Evolutionary conservation across 2,329 filamentous ascomycete species (phyloP).

Genomic region (Bipolaris gigantea): DNA sequence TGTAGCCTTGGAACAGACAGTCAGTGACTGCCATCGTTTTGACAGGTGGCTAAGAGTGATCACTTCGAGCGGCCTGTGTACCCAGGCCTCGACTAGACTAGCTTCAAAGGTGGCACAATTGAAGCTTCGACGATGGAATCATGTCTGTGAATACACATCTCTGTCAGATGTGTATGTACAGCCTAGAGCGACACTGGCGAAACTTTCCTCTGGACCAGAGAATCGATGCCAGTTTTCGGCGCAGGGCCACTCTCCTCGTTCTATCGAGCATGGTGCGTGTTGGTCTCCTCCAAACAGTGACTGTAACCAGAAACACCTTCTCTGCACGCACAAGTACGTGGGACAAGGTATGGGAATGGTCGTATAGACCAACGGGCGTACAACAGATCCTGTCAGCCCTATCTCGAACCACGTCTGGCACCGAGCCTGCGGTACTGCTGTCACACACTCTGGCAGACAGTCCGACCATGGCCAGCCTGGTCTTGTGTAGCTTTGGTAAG

Average conservation of each 20-base stretch:
- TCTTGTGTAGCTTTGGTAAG: neutral
- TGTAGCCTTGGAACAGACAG: neutral
- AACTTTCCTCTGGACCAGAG: neutral
- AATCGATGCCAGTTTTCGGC: too few species aligned
- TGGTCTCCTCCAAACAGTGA: neutral
- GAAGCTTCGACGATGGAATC: neutral
- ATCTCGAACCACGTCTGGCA: neutral
- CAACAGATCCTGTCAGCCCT: neutral
- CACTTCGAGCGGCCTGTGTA: neutral
- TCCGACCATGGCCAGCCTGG: neutral
- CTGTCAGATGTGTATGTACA: neutral
- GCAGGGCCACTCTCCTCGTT: neutral
- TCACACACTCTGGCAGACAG: conserved; percentile 1
- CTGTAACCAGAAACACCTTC: neutral
- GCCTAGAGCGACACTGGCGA: neutral
- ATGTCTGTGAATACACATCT: neutral
- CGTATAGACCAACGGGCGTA: neutral
- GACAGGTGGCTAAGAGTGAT: conserved; percentile 4
- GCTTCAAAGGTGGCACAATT: neutral
- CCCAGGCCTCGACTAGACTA: neutral
- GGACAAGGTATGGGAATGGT: neutral
- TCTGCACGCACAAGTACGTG: neutral
- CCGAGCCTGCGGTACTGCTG: neutral
- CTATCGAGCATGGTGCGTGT: neutral
- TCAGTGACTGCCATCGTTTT: neutral